Base-by-base conservation (phyloP, 805 yeast species). In the Candida ficus region DNA sequence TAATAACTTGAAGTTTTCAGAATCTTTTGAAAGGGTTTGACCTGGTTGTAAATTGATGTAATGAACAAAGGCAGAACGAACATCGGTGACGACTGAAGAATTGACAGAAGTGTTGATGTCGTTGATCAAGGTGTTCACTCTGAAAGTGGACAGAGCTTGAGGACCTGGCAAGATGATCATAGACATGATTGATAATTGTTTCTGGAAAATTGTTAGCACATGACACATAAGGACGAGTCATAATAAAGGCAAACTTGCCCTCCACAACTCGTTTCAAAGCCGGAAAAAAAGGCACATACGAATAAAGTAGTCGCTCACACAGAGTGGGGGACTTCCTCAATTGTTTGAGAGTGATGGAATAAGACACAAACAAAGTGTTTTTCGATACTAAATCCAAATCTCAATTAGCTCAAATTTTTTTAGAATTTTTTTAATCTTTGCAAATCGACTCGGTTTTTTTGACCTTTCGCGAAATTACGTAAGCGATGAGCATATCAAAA, bases 131-230 rank as follows among this genome's bases (percentile, higher is more conserved):
- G 75, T 83, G 46, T 79, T 75, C 49, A 89, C 80, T 67, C 98
- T 78, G 64, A 91, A 91, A 37, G 76, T 75, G 38, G 98, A 90
- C 59, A 89, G 71, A 47, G 96, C 97, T 57, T 75, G 76, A 36
- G 96, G 95, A 43, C 99, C 99, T 34, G 95, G 83, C 50, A 88
- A 70, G 45, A 76, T 65, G 52, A 74, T 60, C 68, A 75, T 56
- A 36, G 68, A 57, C 70, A 67, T 68, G 14, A 3, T 14, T 7
- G 11, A 18, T 3, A 7, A 25, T 19, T 31, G 5, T 19, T 17
- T 21, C 6, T 21, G 9, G 8, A 21, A 21, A 9, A 21, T 21
- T 9, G 22, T 29, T 29, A 29, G 33, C 22, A 17, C 6, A 19
- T n/a, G 7, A 28, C 19, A 16, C 18, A 7, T 22, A 23, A 10